Conservation (phyloP, 1,284 basidiomycete genomes). For the Tetrapyrgos nigripes region DNA sequence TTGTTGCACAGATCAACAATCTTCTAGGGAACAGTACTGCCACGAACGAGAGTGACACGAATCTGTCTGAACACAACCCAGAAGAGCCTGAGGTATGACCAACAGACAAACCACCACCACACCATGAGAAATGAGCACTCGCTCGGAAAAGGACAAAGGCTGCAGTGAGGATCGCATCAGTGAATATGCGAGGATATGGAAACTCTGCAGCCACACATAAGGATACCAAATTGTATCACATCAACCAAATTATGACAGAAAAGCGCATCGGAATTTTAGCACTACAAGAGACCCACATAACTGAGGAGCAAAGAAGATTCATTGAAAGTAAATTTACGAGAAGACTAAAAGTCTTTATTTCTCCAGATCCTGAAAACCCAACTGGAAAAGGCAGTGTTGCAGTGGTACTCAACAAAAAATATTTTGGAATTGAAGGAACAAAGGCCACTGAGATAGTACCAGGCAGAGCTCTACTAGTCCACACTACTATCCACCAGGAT, state of each 20-base stretch:
- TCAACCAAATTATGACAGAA: slow-evolving; percentile 5
- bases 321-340: slow-evolving; percentile 5
- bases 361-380: neutral
- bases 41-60: too few species aligned
- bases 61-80: too few species aligned
- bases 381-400: slow-evolving; percentile 3
- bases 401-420: slow-evolving; percentile 6
- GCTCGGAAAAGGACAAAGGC: slow-evolving; percentile 13
- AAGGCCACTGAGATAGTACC: slow-evolving; percentile 16
- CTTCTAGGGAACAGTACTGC: too few species aligned
- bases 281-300: slow-evolving; percentile 10
- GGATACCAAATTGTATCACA: neutral
- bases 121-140: too few species aligned
- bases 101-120: too few species aligned
- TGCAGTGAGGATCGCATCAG: neutral
- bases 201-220: too few species aligned
- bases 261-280: slow-evolving; percentile 1
- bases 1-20: too few species aligned
- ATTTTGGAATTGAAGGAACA: neutral
- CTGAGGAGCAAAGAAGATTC: neutral
- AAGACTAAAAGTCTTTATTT: neutral
- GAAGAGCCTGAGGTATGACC: too few species aligned
- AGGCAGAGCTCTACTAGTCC: slow-evolving; percentile 20
- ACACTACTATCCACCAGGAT: slow-evolving; percentile 12
- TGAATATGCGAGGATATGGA: slow-evolving; percentile 17